Evolutionary conservation across 257 asterid genomes (phyloP).

Genomic region (Misopates orontium): DNA sequence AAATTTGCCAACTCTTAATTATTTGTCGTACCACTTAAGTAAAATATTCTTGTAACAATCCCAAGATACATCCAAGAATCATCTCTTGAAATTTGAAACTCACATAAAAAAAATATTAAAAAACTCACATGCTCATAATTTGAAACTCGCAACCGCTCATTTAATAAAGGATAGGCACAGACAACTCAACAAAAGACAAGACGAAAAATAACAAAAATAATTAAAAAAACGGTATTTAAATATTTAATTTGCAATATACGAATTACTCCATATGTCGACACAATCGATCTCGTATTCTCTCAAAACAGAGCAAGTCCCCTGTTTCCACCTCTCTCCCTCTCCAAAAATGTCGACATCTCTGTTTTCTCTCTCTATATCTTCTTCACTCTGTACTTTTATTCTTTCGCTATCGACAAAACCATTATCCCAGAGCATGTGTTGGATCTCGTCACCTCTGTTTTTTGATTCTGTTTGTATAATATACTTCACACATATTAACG

Average conservation of each 20-base stretch:
- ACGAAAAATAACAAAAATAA: not conserved
- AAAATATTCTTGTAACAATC: too few relatives aligned
- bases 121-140: too few relatives aligned
- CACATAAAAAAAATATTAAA: too few relatives aligned
- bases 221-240: too few relatives aligned
- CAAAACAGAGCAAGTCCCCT: not conserved
- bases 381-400: not conserved
- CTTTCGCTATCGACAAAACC: slow-evolving; percentile 13
- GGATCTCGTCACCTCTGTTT: slow-evolving; percentile 11
- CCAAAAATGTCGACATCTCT: slow-evolving; percentile 51
- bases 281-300: slow-evolving; percentile 26
- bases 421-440: slow-evolving; percentile 18
- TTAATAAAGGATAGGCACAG: not conserved
- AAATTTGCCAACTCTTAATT: too few relatives aligned
- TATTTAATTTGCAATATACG: too few relatives aligned
- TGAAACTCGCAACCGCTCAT: too few relatives aligned
- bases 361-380: slow-evolving; percentile 22
- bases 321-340: slow-evolving; percentile 13
- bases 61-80: too few relatives aligned
- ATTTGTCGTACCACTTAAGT: too few relatives aligned
- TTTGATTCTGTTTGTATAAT: slow-evolving; percentile 7
- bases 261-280: slow-evolving; percentile 56
- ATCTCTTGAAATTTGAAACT: too few relatives aligned
- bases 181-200: not conserved
- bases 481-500: not conserved